Evolutionary conservation across 768 basidiomycete genomes (phyloP), one percentile per base, ranked within the genome.

Genomic region (Amanita rubescens): DNA sequence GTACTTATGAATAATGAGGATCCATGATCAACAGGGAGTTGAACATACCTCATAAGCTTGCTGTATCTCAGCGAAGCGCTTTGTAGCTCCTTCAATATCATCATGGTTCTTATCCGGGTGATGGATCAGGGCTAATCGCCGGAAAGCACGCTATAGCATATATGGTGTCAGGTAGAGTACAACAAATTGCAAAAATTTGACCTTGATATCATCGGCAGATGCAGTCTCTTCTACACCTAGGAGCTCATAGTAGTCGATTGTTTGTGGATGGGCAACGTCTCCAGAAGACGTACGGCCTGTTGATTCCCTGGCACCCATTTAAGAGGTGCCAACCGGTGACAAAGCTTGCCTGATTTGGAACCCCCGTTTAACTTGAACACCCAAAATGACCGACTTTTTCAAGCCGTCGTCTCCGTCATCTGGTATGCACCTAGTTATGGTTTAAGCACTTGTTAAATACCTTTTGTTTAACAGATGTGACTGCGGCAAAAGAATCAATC

Each of bases 161-260:
- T 30, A 4, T 30, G 37, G 42, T 12, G 38, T 38, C 52, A 50
- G 22, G 45, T 48, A 33, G 42, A 25, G 5, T 14, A 22, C 1
- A 34, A 24, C 10, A 8, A 25, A 55, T 42, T 32, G 27, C 22
- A 43, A 50, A 42, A 35, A 39, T 55, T 48, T 39, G 25, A 82
- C 94, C 78, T 86, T 94, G 70, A 97, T 95, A 65, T 97, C 94
- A 39, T 94, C 92, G 17, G 77, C 68, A 1, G 85, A 86, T 2
- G 93, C 94, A 54, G 82, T 78, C 62, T 94, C 92, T 35, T 84
- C 81, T 1, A 96, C 78, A 39, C 83, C 82, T 3, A 96, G 73
- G 14, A 95, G 75, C 49, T 85, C 72, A 65, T 96, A 96, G 66
- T 94, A 95, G 63, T 94, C 86, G 15, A 75, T 66, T 7, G 66